Conservation (phyloP, 257 asterid species). For the Agastache rugosa region DNA sequence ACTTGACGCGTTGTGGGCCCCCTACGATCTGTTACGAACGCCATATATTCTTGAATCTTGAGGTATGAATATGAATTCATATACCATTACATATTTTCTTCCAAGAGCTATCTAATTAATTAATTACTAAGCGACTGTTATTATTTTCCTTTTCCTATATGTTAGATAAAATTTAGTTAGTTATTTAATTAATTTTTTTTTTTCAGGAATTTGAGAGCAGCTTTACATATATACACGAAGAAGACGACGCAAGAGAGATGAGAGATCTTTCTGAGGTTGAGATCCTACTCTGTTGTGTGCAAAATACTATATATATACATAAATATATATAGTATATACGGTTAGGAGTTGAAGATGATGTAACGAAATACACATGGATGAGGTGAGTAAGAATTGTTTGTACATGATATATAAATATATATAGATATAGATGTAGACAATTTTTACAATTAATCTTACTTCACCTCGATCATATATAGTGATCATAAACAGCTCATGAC, state of each 20-base stretch:
- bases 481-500: slow-evolving; percentile 10
- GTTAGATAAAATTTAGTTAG: no score
- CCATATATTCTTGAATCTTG: slow-evolving; percentile 68
- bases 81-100: no score
- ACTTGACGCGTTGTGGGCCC: slow-evolving; percentile 89
- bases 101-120: no score
- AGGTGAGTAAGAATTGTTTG: slow-evolving; percentile 46
- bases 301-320: slow-evolving; percentile 9
- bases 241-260: slow-evolving; percentile 44
- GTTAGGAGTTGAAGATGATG: slow-evolving; percentile 5
- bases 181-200: background rate
- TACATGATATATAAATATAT: slow-evolving; percentile 26
- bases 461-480: background rate
- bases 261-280: slow-evolving; percentile 60
- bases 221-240: background rate
- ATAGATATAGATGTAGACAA: slow-evolving; percentile 27
- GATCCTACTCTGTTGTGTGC: slow-evolving; percentile 69
- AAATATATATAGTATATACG: slow-evolving; percentile 5
- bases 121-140: no score
- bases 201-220: slow-evolving; percentile 27
- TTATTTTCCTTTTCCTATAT: no score
- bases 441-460: slow-evolving; percentile 37
- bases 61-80: no score
- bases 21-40: slow-evolving; percentile 74
- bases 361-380: slow-evolving; percentile 6